Conservation (phyloP, 164 flowering plant species). For the Kingdonia uniflora region DNA sequence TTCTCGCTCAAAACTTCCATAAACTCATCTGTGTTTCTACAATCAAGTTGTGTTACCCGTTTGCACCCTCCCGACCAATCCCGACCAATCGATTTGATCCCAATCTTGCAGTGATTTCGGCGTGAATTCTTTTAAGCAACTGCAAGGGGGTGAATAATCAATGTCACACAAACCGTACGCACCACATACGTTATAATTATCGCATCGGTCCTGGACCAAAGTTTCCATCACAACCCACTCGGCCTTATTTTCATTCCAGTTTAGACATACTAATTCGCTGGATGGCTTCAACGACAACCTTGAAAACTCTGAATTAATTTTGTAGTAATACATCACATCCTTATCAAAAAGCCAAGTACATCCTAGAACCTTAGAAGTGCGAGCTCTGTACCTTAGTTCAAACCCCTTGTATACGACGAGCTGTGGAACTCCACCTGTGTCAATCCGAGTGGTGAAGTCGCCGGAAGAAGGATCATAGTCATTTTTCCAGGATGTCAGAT, state of each 20-base stretch:
- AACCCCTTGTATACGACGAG: not conserved
- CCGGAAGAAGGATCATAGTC: not conserved
- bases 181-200: conserved; percentile 26
- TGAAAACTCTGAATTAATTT: not conserved
- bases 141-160: conserved; percentile 18
- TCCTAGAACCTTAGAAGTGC: not conserved
- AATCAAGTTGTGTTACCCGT: conserved; percentile 1
- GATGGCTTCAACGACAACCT: not conserved
- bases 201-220: conserved; percentile 14
- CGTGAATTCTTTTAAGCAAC: conserved; percentile 27
- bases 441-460: not conserved
- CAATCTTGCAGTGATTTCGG: conserved; percentile 15
- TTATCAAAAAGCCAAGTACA: not conserved
- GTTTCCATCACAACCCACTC: conserved; percentile 7
- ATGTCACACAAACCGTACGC: conserved; percentile 20
- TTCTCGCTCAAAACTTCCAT: conserved; percentile 8
- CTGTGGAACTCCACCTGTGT: not conserved
- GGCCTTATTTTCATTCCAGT: conserved; percentile 9
- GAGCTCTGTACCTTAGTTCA: not conserved
- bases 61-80: conserved; percentile 18
- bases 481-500: conserved; percentile 1
- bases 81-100: conserved; percentile 6
- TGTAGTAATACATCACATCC: not conserved
- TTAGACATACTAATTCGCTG: conserved; percentile 1
- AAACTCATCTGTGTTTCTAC: not conserved